These are phyloP conservation scores for Cordyceps javanica DNA, from an alignment of 2,329 filamentous ascomycete species.

Conservation along the genomic window DNA sequence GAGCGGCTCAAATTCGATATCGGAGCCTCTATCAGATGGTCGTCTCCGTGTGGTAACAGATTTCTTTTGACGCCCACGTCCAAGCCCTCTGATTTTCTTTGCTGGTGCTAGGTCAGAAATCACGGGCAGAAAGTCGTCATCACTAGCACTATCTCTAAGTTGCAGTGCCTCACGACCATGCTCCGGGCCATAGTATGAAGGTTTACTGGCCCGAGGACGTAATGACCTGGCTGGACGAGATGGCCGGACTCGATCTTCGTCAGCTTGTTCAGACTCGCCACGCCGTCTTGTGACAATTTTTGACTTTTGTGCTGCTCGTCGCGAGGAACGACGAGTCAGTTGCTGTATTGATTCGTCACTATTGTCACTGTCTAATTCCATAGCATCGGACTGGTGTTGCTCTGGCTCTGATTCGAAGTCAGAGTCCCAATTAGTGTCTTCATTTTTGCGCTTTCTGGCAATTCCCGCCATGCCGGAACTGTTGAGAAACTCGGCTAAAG, in stretches of 20 bases:
- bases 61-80: conserved; percentile 13
- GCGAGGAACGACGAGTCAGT: conserved; percentile 7
- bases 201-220: conserved; percentile 21
- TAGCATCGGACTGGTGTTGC: conserved; percentile 18
- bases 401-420: conserved; percentile 17
- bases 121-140: conserved; percentile 30
- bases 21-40: background rate
- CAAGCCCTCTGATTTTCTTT: conserved; percentile 20
- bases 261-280: background rate
- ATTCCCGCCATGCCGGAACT: conserved; percentile 16
- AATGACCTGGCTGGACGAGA: conserved; percentile 10
- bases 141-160: conserved; percentile 12
- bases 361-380: conserved; percentile 24
- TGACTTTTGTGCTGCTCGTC: conserved; percentile 12
- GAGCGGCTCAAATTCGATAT: conserved; percentile 44
- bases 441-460: conserved; percentile 27
- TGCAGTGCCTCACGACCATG: background rate
- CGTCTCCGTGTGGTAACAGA: background rate
- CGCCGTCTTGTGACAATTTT: background rate
- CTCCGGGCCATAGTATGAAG: conserved; percentile 1
- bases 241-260: background rate
- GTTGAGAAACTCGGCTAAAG: conserved; percentile 20
- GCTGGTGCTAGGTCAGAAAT: conserved; percentile 29
- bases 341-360: conserved; percentile 14
- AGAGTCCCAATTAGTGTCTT: conserved; percentile 25